Base-by-base conservation (phyloP, 2,329 filamentous ascomycete species). In the Dendryphion nanum region DNA sequence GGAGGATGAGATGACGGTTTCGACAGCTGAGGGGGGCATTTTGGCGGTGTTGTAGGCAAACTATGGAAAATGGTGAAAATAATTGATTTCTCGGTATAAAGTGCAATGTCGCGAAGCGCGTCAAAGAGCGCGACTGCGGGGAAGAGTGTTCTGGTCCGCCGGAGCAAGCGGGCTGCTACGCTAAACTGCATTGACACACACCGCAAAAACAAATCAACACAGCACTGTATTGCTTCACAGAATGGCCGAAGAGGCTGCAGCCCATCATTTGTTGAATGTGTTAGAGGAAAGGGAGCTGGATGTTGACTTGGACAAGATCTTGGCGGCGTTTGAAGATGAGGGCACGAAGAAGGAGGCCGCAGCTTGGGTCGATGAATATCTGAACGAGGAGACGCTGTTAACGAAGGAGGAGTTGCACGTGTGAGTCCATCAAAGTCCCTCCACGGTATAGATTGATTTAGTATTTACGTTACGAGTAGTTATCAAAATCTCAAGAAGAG, bases 331-430 rank as follows among this genome's bases (percentile, higher is more conserved):
- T 39, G 63, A 71, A 30, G 61, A 66, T 34, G 57, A 59, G 4
- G 55, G 65, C 20, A 74, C 67, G 10, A 65, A 63, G 40, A 51
- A 57, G 14, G 59, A 67, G 26, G 64, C 68, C 30, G 58, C 60
- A 6, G 51, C 55, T 36, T 77, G 73, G 72, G 67, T 75, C 10
- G 55, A 69, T 6, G 65, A 72, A 40, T 73, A 74, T 53, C 53
- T 77, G 18, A 57, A 67, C n/a, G 51, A 66, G 15, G 53, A 66
- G 5, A 74, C 70, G 0, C 52, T 77, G 7, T 55, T 77, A 35
- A 74, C 66, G 13, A 67, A 65, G 38, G 73, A 77, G 30, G 74
- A 77, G 44, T 48, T 72, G 21, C 63, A 69, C 20, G 60, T 75
- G 72, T 74, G 57, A 28, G 66, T n/a, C n/a, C n/a, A n/a, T n/a